Conservation (phyloP, 768 basidiomycete species). For the Lenzites betulinus region DNA sequence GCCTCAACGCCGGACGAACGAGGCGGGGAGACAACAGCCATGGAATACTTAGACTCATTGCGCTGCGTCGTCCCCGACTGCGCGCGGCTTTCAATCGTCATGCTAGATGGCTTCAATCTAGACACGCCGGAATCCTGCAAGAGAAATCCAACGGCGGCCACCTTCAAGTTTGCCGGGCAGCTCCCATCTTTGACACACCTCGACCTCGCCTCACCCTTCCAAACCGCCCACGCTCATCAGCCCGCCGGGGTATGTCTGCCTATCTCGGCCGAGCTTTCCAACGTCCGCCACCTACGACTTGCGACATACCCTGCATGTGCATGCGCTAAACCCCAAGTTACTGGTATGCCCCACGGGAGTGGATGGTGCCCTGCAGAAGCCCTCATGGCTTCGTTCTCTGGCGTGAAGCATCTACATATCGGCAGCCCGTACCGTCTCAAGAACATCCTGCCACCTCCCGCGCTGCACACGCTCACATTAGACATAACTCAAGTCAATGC, state of each 20-base stretch:
- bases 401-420: conserved; percentile 4
- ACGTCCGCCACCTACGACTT: background rate
- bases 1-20: background rate
- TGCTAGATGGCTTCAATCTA: background rate
- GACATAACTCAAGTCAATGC: background rate
- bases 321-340: background rate
- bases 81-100: background rate
- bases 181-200: background rate
- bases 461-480: conserved; percentile 4
- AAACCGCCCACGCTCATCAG: background rate
- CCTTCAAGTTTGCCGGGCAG: background rate
- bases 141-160: background rate
- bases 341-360: background rate
- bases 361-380: background rate
- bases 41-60: background rate
- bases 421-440: conserved; percentile 8
- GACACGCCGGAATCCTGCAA: too few relatives aligned
- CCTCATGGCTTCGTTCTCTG: background rate
- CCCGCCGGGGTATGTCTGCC: background rate
- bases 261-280: background rate
- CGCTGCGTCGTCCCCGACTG: background rate
- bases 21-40: too few relatives aligned
- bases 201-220: background rate
- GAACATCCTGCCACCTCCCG: background rate
- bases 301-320: background rate